Conservation (phyloP, 2,329 filamentous ascomycete species). For the Aspergillus neoniger region DNA sequence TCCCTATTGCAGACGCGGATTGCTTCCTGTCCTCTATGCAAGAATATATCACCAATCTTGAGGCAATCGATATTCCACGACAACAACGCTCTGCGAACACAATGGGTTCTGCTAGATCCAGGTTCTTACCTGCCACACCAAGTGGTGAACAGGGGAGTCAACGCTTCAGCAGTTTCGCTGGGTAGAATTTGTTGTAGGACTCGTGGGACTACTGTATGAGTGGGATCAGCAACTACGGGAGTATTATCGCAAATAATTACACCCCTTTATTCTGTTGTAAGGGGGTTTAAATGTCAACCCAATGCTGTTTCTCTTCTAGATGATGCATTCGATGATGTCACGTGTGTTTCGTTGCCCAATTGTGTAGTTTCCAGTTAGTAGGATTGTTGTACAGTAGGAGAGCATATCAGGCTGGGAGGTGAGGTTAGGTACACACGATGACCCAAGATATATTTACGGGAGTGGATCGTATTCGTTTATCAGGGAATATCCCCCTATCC, state of each 20-base stretch:
- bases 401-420: background rate
- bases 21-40: conserved; percentile 24
- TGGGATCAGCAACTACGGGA: background rate
- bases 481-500: background rate
- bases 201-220: background rate
- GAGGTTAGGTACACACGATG: background rate
- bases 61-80: conserved; percentile 28
- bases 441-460: background rate
- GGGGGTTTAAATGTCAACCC: background rate
- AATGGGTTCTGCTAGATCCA: background rate
- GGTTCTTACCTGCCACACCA: background rate
- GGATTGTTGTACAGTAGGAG: background rate
- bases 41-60: conserved; percentile 40
- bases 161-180: too few species aligned
- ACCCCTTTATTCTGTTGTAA: background rate
- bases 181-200: background rate
- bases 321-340: background rate
- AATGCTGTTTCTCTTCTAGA: background rate
- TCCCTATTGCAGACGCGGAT: conserved; percentile 35
- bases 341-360: background rate
- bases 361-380: background rate
- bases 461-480: background rate
- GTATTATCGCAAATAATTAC: background rate
- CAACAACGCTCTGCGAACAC: background rate
- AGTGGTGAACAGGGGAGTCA: background rate